Evolutionary conservation across 805 yeast genomes (phyloP).

Genomic region (Metschnikowia cerradonensis): DNA sequence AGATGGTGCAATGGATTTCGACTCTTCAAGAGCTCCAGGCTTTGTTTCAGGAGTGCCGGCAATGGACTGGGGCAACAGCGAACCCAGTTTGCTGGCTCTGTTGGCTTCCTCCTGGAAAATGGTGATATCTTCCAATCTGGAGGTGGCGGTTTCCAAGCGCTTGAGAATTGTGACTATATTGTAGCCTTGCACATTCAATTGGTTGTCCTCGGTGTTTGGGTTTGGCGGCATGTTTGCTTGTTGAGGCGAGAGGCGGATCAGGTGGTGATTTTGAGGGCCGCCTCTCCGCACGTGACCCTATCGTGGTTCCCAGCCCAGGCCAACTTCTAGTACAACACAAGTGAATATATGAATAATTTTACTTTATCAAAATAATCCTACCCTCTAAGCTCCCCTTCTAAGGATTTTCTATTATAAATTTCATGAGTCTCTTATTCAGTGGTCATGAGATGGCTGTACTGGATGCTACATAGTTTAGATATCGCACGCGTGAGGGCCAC

Average conservation of each 20-base stretch:
- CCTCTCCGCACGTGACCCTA: slow-evolving; percentile 7
- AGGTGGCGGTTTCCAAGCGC: slow-evolving; percentile 88
- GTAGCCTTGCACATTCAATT: slow-evolving; percentile 70
- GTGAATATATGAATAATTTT: no score
- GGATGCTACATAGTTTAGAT: not conserved
- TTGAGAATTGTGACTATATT: slow-evolving; percentile 70
- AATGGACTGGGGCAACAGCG: slow-evolving; percentile 5
- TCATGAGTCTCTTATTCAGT: no score
- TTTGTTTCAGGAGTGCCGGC: slow-evolving; percentile 7
- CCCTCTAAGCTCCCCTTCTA: no score
- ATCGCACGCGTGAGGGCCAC: slow-evolving; percentile 1
- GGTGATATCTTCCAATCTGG: slow-evolving; percentile 86
- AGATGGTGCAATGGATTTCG: slow-evolving; percentile 2
- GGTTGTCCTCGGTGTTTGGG: slow-evolving; percentile 39
- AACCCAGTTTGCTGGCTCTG: slow-evolving; percentile 16
- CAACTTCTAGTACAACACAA: no score
- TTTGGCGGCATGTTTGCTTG: slow-evolving; percentile 9
- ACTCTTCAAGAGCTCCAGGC: slow-evolving; percentile 7
- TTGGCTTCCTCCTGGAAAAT: slow-evolving; percentile 64
- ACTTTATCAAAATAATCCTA: no score
- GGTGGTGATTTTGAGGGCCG: slow-evolving; percentile 2
- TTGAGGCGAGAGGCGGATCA: not conserved
- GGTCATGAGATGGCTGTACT: no score
- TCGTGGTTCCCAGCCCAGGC: not conserved
- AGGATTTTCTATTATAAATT: no score